These are phyloP conservation scores for Exophiala viscosa DNA, from an alignment of 2,329 filamentous ascomycete species.

Conservation along the genomic window DNA sequence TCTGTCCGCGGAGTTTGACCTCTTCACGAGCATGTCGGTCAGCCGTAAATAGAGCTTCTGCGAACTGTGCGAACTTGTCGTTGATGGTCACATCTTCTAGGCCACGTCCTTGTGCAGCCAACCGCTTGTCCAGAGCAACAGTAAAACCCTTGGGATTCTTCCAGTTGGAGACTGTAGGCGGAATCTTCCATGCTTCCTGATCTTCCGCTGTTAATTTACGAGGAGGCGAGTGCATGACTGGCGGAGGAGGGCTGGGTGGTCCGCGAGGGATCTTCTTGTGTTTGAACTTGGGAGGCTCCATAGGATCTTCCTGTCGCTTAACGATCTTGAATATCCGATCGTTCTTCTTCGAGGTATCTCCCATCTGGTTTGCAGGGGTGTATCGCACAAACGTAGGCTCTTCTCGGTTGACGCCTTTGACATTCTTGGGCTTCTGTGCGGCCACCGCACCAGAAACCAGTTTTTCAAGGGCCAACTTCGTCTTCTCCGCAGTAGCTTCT, in stretches of 20 bases:
- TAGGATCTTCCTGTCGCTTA: slow-evolving; percentile 84
- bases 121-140: slow-evolving; percentile 87
- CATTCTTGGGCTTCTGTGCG: slow-evolving; percentile 90
- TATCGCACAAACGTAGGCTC: slow-evolving; percentile 94
- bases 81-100: slow-evolving; percentile 94
- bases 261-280: slow-evolving; percentile 94
- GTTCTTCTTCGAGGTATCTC: slow-evolving; percentile 76
- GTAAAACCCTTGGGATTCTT: slow-evolving; percentile 99
- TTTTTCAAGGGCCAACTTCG: slow-evolving; percentile 76
- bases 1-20: slow-evolving; percentile 82
- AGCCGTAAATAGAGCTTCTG: slow-evolving; percentile 88
- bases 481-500: slow-evolving; percentile 77
- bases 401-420: slow-evolving; percentile 73
- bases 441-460: slow-evolving; percentile 82
- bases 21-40: slow-evolving; percentile 94
- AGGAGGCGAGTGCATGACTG: slow-evolving; percentile 91
- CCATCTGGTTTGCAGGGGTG: slow-evolving; percentile 96
- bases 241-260: slow-evolving; percentile 86
- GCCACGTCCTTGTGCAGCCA: slow-evolving; percentile 88
- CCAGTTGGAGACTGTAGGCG: slow-evolving; percentile 92
- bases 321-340: slow-evolving; percentile 99
- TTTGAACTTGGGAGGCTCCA: slow-evolving; percentile 98
- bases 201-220: slow-evolving; percentile 94
- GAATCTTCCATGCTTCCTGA: slow-evolving; percentile 92
- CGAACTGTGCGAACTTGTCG: slow-evolving; percentile 96